Conservation (phyloP, 2,329 filamentous ascomycete species). For the Calonectria naviculata region DNA sequence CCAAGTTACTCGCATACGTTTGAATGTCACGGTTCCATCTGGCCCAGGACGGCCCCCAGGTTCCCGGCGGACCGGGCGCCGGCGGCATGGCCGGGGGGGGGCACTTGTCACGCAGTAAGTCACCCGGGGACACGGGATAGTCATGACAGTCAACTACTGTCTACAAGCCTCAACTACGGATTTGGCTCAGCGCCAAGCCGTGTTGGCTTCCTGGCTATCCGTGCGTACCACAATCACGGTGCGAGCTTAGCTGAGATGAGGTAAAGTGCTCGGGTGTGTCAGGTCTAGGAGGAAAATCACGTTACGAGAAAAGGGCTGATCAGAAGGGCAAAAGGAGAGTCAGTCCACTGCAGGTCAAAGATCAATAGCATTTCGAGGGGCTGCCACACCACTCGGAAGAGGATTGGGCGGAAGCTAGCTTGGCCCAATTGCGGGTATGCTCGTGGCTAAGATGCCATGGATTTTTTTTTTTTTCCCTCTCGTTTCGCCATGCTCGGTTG, state of each 20-base stretch:
- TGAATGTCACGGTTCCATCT: constrained; percentile 7
- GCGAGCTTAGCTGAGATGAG: constrained; percentile 14
- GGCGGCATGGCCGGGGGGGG: constrained; percentile 13
- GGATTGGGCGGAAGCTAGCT: constrained; percentile 10
- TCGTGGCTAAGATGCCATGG: not conserved
- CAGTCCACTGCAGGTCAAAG: constrained; percentile 3
- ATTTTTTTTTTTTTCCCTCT: not conserved
- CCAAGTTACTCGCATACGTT: not conserved
- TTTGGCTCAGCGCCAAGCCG: constrained; percentile 4
- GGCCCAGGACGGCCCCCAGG: not conserved
- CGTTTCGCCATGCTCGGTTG: not conserved
- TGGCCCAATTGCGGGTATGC: constrained; percentile 3
- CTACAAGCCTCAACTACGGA: constrained; percentile 9
- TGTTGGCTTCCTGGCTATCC: not conserved
- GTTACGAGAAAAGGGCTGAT: not conserved
- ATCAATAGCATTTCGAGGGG: not conserved
- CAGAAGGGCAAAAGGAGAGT: constrained; percentile 2
- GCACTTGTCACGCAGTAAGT: constrained; percentile 2
- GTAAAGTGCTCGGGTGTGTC: not conserved
- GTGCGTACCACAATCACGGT: not conserved
- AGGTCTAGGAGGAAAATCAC: not conserved
- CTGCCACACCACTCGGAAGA: constrained; percentile 11
- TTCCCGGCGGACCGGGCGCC: constrained; percentile 19
- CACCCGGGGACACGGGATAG: constrained; percentile 8
- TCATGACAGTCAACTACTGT: not conserved